A percentile compares a stretch with the other conserved stretches of the same genome.
Evolutionary conservation across 2,329 filamentous ascomycete genomes (phyloP).

Genomic region (Xylariaceae sp.): DNA sequence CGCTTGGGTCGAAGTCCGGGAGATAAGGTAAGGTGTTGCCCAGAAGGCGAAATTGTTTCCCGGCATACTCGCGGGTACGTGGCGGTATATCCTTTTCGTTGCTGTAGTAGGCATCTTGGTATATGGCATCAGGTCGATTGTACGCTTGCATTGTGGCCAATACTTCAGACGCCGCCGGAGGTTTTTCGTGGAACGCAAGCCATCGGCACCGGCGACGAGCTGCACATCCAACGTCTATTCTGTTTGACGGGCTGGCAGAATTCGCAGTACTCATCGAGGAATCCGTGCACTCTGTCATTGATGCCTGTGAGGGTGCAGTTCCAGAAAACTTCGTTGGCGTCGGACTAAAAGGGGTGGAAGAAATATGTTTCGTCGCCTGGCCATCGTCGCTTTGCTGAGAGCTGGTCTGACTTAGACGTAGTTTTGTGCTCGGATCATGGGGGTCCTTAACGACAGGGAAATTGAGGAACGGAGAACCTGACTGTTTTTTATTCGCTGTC

Average conservation of each 20-base stretch:
- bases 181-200: constrained; percentile 27
- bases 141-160: constrained; percentile 50
- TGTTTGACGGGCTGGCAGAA: constrained; percentile 4
- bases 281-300: constrained; percentile 14
- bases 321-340: constrained; percentile 10
- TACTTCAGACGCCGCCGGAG: constrained; percentile 40
- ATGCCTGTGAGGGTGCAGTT: constrained; percentile 10
- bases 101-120: constrained; percentile 82
- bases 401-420: constrained; percentile 58
- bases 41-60: constrained; percentile 73
- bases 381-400: constrained; percentile 45
- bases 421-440: constrained; percentile 55
- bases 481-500: constrained; percentile 37
- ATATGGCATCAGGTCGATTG: constrained; percentile 63
- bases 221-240: constrained; percentile 22
- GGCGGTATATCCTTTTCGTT: constrained; percentile 77
- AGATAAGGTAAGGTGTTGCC: constrained; percentile 74
- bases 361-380: constrained; percentile 31
- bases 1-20: constrained; percentile 66
- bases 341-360: constrained; percentile 29
- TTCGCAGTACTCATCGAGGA: constrained; percentile 17
- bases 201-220: constrained; percentile 25
- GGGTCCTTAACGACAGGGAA: constrained; percentile 77
- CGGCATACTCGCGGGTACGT: constrained; percentile 75
- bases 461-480: constrained; percentile 41